phyloP scores from a whole-genome alignment of 805 yeast species.

The Pichia nakasei region DNA sequence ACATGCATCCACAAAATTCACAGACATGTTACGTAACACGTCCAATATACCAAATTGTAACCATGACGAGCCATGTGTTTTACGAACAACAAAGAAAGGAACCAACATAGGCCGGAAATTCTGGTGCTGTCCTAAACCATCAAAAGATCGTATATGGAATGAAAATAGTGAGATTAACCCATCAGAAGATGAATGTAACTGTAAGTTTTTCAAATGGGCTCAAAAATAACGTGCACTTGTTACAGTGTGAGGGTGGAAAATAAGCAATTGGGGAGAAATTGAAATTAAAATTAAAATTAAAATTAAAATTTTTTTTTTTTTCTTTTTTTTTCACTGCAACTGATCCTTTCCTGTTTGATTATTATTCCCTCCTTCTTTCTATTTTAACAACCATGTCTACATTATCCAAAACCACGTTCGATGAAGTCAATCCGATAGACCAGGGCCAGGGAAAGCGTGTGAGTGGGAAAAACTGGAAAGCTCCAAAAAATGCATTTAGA shows the following conservation, averaged over 20 bases:
- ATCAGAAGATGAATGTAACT: constrained; percentile 24
- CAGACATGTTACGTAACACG: neutral
- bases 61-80: constrained; percentile 37
- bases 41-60: constrained; percentile 33
- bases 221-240: constrained; percentile 14
- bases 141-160: constrained; percentile 19
- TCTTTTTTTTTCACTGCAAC: neutral
- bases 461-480: constrained; percentile 57
- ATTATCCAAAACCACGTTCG: constrained; percentile 5
- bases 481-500: constrained; percentile 57
- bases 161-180: constrained; percentile 9
- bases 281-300: no score
- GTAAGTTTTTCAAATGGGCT: constrained; percentile 50
- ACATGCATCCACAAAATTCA: neutral
- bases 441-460: constrained; percentile 24
- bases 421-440: constrained; percentile 10
- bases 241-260: no score
- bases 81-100: constrained; percentile 37
- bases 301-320: neutral
- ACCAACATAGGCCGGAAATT: constrained; percentile 41
- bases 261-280: no score
- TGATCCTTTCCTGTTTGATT: neutral
- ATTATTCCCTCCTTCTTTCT: neutral
- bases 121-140: constrained; percentile 42
- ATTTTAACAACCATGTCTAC: neutral